These are phyloP conservation scores for Echeveria elegans DNA, from an alignment of 164 flowering plant genomes.

Conservation along the genomic window DNA sequence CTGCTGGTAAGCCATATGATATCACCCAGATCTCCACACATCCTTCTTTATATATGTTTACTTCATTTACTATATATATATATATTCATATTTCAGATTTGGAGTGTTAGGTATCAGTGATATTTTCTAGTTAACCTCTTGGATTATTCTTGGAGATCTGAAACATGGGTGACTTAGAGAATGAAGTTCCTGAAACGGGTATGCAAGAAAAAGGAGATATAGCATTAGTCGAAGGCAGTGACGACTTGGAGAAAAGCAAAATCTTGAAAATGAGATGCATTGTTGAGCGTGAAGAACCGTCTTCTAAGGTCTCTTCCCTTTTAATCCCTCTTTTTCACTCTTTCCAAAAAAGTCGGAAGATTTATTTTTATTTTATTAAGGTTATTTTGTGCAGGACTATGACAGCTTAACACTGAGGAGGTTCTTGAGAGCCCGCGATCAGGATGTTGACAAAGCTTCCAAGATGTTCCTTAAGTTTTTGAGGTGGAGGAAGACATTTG, in stretches of 20 bases:
- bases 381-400: conserved; percentile 29
- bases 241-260: neutral
- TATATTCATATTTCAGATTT: neutral
- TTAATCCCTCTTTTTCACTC: neutral
- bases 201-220: neutral
- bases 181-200: neutral
- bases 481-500: conserved; percentile 50
- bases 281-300: neutral
- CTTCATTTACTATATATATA: neutral
- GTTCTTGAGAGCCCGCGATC: conserved; percentile 74
- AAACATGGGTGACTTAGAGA: neutral
- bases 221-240: neutral
- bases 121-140: neutral
- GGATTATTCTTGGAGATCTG: neutral
- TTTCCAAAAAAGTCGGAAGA: neutral
- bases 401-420: conserved; percentile 69
- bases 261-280: neutral
- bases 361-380: no score
- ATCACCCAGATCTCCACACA: neutral
- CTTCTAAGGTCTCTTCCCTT: neutral
- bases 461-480: conserved; percentile 50
- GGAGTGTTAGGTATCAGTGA: neutral
- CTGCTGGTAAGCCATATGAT: neutral
- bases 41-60: neutral
- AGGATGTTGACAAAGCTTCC: conserved; percentile 58